Percentiles rank a stretch among this genome's conserved stretches.
phyloP scores from a whole-genome alignment of 2,329 filamentous ascomycete species.

The Alternaria arborescens region DNA sequence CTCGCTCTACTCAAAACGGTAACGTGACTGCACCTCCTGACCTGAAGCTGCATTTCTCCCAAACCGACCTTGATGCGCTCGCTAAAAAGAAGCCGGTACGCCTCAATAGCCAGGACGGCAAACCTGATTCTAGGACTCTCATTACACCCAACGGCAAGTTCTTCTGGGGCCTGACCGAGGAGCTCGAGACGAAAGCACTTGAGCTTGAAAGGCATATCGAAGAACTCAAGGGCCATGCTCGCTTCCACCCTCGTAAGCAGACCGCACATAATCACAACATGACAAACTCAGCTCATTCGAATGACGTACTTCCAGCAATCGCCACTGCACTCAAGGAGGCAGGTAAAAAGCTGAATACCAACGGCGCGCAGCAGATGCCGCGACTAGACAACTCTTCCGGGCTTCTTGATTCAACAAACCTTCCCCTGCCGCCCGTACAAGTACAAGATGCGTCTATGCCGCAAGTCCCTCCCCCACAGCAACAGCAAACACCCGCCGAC shows the following conservation, averaged over 20 bases:
- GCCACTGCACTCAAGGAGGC: constrained; percentile 49
- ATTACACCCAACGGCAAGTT: constrained; percentile 80
- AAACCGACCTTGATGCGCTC: constrained; percentile 57
- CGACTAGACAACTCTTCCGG: constrained; percentile 35
- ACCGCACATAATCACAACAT: constrained; percentile 24
- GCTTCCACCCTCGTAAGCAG: constrained; percentile 43
- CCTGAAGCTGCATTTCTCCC: constrained; percentile 48
- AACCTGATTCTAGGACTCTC: constrained; percentile 66
- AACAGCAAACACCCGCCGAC: constrained; percentile 45
- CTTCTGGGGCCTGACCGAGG: constrained; percentile 72
- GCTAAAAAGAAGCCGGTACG: constrained; percentile 65
- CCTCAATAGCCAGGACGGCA: constrained; percentile 54
- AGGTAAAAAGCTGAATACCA: constrained; percentile 45
- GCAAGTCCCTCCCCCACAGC: constrained; percentile 27
- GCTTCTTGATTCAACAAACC: constrained; percentile 32
- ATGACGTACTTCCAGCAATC: constrained; percentile 47
- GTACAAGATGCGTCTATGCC: constrained; percentile 26
- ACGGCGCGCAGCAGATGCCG: constrained; percentile 34
- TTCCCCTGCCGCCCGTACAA: constrained; percentile 37
- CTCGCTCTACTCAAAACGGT: constrained; percentile 29
- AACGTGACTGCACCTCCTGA: constrained; percentile 44
- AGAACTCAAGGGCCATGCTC: constrained; percentile 36
- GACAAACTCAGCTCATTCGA: constrained; percentile 29
- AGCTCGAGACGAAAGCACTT: constrained; percentile 75
- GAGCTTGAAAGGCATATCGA: constrained; percentile 66